phyloP scores from a whole-genome alignment of 164 flowering plant species.

The Dillenia turbinata region DNA sequence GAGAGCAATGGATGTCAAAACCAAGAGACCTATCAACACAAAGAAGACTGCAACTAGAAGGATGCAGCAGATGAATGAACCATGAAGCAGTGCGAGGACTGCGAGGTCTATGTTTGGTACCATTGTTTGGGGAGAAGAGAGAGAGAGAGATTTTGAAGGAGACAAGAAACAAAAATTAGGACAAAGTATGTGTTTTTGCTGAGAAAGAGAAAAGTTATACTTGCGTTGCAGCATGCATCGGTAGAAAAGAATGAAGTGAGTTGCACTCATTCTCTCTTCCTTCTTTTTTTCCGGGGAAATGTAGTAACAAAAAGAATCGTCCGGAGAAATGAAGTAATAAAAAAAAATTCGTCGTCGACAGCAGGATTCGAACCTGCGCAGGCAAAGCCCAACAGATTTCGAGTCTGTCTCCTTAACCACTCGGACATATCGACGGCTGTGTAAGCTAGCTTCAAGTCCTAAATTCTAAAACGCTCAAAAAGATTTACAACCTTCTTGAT shows the following conservation, averaged over 20 bases:
- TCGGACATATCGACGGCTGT: conserved; percentile 82
- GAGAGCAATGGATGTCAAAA: conserved; percentile 19
- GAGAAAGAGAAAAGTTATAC: not conserved
- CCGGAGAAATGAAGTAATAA: too few relatives aligned
- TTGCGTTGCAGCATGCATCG: not conserved
- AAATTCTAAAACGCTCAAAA: too few relatives aligned
- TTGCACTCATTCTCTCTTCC: too few relatives aligned
- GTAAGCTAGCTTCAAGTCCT: too few relatives aligned
- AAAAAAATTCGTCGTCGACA: too few relatives aligned
- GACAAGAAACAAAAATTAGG: not conserved
- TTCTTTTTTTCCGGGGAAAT: too few relatives aligned
- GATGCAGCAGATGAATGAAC: conserved; percentile 22
- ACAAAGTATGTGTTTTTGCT: conserved; percentile 2
- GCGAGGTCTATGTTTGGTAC: conserved; percentile 33
- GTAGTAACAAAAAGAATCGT: too few relatives aligned
- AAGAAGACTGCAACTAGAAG: conserved; percentile 13
- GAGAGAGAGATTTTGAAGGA: not conserved
- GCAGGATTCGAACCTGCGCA: conserved; percentile 99
- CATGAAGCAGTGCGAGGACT: conserved; percentile 30
- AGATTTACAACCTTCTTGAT: too few relatives aligned
- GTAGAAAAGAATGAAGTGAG: too few relatives aligned
- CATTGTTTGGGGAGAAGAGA: conserved; percentile 8
- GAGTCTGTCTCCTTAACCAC: conserved; percentile 99
- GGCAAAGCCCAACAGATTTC: conserved; percentile 99
- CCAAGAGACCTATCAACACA: conserved; percentile 16